A percentile compares a stretch with the other conserved stretches of the same genome.
phyloP scores from a whole-genome alignment of 495 filamentous ascomycete genomes.

The Aspergillus mulundensis region DNA sequence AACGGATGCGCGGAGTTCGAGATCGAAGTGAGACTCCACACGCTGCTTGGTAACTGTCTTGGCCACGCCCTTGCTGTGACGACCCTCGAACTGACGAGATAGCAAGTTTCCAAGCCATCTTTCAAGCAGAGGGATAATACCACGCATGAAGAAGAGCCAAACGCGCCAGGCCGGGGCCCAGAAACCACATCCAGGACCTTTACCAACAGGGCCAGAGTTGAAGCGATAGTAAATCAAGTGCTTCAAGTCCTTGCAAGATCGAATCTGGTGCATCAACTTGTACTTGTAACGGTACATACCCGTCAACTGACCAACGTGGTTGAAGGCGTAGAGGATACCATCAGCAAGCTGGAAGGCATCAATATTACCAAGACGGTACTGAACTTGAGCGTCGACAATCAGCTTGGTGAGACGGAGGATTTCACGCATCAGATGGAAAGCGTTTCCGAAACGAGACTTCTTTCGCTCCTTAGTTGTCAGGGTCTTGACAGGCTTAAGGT shows the following conservation, averaged over 20 bases:
- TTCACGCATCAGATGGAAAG: conserved; percentile 98
- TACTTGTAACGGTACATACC: conserved; percentile 99
- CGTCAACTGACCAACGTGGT: conserved; percentile 97
- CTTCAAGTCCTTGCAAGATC: conserved; percentile 98
- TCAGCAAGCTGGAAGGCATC: conserved; percentile 99
- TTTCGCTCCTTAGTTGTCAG: conserved; percentile 98
- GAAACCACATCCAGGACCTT: conserved; percentile 97
- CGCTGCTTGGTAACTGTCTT: conserved; percentile 99
- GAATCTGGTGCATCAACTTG: conserved; percentile 99
- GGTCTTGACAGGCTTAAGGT: conserved; percentile 98
- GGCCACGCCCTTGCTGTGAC: conserved; percentile 98
- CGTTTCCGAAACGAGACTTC: conserved; percentile 99
- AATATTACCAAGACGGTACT: conserved; percentile 97
- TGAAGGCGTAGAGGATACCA: conserved; percentile 98
- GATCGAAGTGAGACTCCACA: conserved; percentile 97
- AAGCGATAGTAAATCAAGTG: conserved; percentile 99
- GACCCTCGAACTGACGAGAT: conserved; percentile 95
- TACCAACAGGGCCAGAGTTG: conserved; percentile 95
- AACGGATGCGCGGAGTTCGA: conserved; percentile 95
- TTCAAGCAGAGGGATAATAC: conserved; percentile 94
- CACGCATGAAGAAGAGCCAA: conserved; percentile 99
- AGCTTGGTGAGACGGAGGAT: conserved; percentile 97
- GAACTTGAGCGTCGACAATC: conserved; percentile 97
- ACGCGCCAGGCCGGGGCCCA: conserved; percentile 99
- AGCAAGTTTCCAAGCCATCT: conserved; percentile 97